phyloP scores from a whole-genome alignment of 805 yeast species.

The Cyberlindnera bimundalis region DNA sequence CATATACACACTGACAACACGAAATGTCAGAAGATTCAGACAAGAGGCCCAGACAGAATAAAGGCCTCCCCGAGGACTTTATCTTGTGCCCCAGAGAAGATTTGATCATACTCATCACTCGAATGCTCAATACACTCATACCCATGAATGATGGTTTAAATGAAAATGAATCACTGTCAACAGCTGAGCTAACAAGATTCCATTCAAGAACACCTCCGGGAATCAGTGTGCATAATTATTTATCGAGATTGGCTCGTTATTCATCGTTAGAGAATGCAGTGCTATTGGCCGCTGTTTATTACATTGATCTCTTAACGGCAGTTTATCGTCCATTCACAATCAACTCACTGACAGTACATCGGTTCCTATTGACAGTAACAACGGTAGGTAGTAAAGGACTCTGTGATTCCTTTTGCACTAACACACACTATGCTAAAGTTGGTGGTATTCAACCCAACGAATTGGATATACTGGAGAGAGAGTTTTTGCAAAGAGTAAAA shows the following conservation, averaged over 20 bases:
- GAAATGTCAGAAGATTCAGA: not conserved
- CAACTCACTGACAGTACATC: conserved; percentile 89
- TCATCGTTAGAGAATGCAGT: conserved; percentile 85
- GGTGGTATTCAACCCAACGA: conserved; percentile 89
- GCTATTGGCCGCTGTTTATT: conserved; percentile 77
- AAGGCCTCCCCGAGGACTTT: conserved; percentile 38
- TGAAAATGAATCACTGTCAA: conserved; percentile 28
- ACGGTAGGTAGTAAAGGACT: conserved; percentile 87
- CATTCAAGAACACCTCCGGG: conserved; percentile 92
- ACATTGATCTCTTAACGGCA: conserved; percentile 78
- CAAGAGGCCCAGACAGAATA: not conserved
- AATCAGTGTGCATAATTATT: conserved; percentile 75
- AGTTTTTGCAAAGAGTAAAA: conserved; percentile 74
- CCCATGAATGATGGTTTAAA: conserved; percentile 58
- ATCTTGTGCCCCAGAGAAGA: conserved; percentile 67
- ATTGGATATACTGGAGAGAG: conserved; percentile 82
- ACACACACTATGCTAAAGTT: conserved; percentile 90
- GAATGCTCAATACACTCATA: conserved; percentile 79
- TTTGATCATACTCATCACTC: conserved; percentile 63
- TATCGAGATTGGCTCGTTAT: conserved; percentile 73
- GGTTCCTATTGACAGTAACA: conserved; percentile 86
- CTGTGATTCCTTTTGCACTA: conserved; percentile 92
- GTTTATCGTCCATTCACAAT: conserved; percentile 77
- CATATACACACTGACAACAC: too few relatives aligned
- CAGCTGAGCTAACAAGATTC: conserved; percentile 68